phyloP scores from a whole-genome alignment of 495 filamentous ascomycete genomes.

The Podospora pseudoanserina region DNA sequence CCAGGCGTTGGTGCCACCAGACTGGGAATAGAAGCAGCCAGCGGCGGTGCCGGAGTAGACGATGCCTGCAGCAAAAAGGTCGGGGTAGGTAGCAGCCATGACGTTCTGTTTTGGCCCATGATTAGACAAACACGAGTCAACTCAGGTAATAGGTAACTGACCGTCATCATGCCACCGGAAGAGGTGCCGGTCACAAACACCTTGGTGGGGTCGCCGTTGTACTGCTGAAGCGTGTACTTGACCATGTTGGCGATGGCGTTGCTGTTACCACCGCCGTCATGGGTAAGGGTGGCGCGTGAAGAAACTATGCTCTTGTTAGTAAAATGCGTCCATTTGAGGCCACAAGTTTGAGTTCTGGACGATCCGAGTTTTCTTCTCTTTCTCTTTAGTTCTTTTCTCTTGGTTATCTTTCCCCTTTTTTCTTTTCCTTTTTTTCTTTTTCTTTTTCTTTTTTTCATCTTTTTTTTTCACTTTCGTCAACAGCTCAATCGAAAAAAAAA shows the following conservation, averaged over 20 bases:
- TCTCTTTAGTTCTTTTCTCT: too few relatives aligned
- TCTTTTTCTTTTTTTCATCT: background rate
- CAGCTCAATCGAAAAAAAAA: constrained; percentile 24
- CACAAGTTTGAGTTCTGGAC: too few relatives aligned
- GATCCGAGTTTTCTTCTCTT: background rate
- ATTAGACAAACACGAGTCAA: too few relatives aligned
- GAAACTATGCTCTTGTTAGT: constrained; percentile 9
- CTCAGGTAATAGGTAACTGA: constrained; percentile 8
- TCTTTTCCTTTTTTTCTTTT: too few relatives aligned
- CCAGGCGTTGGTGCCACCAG: constrained; percentile 36
- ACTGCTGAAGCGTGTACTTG: constrained; percentile 47
- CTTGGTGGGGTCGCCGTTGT: constrained; percentile 46
- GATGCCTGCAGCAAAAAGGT: constrained; percentile 40
- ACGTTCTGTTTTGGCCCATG: constrained; percentile 25
- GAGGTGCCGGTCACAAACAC: constrained; percentile 51
- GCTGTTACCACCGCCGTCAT: constrained; percentile 55
- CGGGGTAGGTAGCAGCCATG: constrained; percentile 38
- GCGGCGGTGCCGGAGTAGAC: constrained; percentile 38
- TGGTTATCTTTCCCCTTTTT: background rate
- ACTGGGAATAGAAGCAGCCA: constrained; percentile 37
- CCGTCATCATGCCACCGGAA: constrained; percentile 53
- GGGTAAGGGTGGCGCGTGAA: constrained; percentile 43
- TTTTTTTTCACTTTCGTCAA: too few relatives aligned
- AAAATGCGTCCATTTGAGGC: background rate
- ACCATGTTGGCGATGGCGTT: constrained; percentile 60